Conservation (phyloP, 257 asterid genomes). For the Nicotiana undulata region DNA sequence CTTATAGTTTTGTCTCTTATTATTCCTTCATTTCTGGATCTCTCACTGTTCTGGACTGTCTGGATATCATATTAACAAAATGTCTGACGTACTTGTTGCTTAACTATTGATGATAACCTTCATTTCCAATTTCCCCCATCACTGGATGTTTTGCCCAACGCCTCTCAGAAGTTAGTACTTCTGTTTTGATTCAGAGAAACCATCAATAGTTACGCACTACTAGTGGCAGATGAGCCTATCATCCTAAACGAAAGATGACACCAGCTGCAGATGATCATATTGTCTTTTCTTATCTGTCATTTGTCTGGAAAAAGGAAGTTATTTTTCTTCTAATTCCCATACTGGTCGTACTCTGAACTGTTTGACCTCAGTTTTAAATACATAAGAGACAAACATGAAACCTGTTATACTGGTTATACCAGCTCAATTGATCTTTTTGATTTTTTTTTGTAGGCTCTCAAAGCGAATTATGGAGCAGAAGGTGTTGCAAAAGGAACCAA, state of each 20-base stretch:
- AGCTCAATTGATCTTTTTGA: not conserved
- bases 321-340: not conserved
- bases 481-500: slow-evolving; percentile 50
- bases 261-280: not conserved
- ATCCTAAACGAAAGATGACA: not conserved
- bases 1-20: not conserved
- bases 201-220: not conserved
- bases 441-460: slow-evolving; percentile 46
- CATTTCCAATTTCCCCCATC: not conserved
- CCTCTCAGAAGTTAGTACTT: not conserved
- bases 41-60: not conserved
- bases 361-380: not conserved
- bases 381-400: not conserved
- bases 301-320: not conserved
- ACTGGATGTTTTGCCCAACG: not conserved
- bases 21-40: not conserved
- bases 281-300: not conserved
- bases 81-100: not conserved
- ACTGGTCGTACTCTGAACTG: not conserved
- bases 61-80: not conserved
- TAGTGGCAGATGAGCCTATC: not conserved
- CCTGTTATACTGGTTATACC: not conserved
- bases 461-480: slow-evolving; percentile 53
- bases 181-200: not conserved
- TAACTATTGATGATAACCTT: not conserved